A percentile compares a stretch with the other conserved stretches of the same genome.
Conservation (phyloP, 495 filamentous ascomycete genomes). For the Penicillium psychrofluorescens region DNA sequence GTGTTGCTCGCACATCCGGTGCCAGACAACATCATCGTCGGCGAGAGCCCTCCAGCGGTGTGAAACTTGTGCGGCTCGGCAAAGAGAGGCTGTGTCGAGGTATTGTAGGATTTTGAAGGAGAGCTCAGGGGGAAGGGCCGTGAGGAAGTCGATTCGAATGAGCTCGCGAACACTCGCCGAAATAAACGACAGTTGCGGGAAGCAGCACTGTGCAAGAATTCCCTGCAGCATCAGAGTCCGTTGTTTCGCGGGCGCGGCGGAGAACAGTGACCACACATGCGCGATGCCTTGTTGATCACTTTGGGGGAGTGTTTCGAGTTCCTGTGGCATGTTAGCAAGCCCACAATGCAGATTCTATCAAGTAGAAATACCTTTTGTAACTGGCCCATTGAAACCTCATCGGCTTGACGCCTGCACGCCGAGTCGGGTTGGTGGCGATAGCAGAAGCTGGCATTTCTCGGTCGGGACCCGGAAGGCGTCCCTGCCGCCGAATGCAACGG, state of each 20-base stretch:
- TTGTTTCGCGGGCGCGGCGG: conserved; percentile 87
- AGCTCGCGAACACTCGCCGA: conserved; percentile 81
- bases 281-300: conserved; percentile 88
- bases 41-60: conserved; percentile 78
- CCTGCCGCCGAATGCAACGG: conserved; percentile 43
- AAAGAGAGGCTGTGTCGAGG: conserved; percentile 91
- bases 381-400: conserved; percentile 93
- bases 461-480: conserved; percentile 25
- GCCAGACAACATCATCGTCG: conserved; percentile 97
- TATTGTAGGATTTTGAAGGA: conserved; percentile 89
- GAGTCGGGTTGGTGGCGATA: conserved; percentile 92
- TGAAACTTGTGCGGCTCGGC: conserved; percentile 94
- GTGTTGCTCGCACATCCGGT: conserved; percentile 98
- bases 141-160: conserved; percentile 91
- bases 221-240: conserved; percentile 92
- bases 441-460: conserved; percentile 79
- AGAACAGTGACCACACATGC: conserved; percentile 95
- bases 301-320: conserved; percentile 72
- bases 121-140: conserved; percentile 80
- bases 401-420: conserved; percentile 84
- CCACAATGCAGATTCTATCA: not conserved
- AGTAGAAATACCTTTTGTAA: conserved; percentile 64
- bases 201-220: conserved; percentile 92
- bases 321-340: conserved; percentile 35
- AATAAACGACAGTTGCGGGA: conserved; percentile 89